Evolutionary conservation across 2,329 filamentous ascomycete genomes (phyloP), one percentile per base, ranked within the genome.

Genomic region (Arachnomyces sp.): DNA sequence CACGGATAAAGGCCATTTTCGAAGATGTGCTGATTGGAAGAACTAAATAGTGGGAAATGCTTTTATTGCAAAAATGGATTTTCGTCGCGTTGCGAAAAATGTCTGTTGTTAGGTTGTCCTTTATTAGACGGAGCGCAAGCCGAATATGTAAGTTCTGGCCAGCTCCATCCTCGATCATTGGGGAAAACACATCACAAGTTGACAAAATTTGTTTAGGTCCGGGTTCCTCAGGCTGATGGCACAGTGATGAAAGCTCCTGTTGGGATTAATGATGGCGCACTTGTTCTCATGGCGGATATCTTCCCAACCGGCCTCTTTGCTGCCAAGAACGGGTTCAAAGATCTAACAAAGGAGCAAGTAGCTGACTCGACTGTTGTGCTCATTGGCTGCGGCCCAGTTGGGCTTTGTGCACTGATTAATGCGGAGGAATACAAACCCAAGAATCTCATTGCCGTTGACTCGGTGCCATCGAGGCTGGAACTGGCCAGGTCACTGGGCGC

Each of bases 281-380:
- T 93, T 36, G 79, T 93, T 5, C 73, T 95, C 17, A 94, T 95
- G 88, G 87, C 86, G 12, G 88, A 95, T 57, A 93, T 95, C 53
- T 94, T 92, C 62, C 88, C 88, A 1, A 86, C 82, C 0, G 67
- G 89, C 6, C 94, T 79, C 65, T 94, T 89, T 52, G 88, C 86
- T 5, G 85, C 85, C 3, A 73, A 75, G 42, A 92, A 87, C 54
- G 89, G 80, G 5, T 82, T 94, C 60, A 76, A 77, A 42, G 66
- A 81, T 54, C 71, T 82, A 30, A 69, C 65, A 8, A 55, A 57
- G 11, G 72, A 78, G 45, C 71, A 80, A 41, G 75, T 82, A 38
- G 63, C 71, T 13, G 76, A 86, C 34, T 77, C 80, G 44, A 85
- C 82, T 0, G 80, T 87, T 0, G 84, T 93, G 1, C 68, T 94